phyloP scores from a whole-genome alignment of 83 land plant species.

The Isoetes engelmannii region DNA sequence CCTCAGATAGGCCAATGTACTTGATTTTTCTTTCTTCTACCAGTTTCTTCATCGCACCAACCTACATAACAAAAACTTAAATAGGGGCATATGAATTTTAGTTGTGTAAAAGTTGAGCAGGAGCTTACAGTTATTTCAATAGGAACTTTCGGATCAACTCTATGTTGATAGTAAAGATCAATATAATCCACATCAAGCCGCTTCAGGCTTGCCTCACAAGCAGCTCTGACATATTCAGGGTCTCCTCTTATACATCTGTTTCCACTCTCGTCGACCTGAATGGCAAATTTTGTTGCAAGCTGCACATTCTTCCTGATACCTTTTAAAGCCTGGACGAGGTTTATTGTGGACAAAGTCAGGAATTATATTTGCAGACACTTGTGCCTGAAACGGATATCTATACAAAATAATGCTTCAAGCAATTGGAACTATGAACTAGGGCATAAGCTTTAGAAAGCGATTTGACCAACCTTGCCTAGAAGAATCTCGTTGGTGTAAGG shows the following conservation, averaged over 20 bases:
- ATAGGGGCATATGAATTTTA: background rate
- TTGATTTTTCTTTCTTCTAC: slow-evolving; percentile 38
- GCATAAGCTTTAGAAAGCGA: background rate
- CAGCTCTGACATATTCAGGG: slow-evolving; percentile 19
- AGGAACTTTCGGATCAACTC: slow-evolving; percentile 26
- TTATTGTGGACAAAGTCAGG: too few species aligned
- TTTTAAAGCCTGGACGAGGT: slow-evolving; percentile 12
- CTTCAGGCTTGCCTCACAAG: slow-evolving; percentile 33
- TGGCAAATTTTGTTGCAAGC: slow-evolving; percentile 19
- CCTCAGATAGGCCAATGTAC: slow-evolving; percentile 32
- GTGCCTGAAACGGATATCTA: too few species aligned
- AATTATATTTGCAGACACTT: too few species aligned
- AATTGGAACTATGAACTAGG: background rate
- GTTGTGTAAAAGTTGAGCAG: background rate
- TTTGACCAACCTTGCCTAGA: slow-evolving; percentile 16
- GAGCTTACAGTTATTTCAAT: slow-evolving; percentile 19
- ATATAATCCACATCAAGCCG: slow-evolving; percentile 30
- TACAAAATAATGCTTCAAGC: too few species aligned
- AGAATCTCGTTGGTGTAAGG: slow-evolving; percentile 28
- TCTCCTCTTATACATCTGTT: slow-evolving; percentile 7
- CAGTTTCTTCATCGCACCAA: slow-evolving; percentile 33
- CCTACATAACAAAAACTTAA: slow-evolving; percentile 6
- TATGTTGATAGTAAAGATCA: slow-evolving; percentile 32
- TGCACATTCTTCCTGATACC: slow-evolving; percentile 21
- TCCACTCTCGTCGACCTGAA: background rate